A percentile compares a stretch with the other conserved stretches of the same genome.
These are phyloP conservation scores for Breviolum minutum DNA, from an alignment of 73 alveolate genomes.

Conservation along the genomic window DNA sequence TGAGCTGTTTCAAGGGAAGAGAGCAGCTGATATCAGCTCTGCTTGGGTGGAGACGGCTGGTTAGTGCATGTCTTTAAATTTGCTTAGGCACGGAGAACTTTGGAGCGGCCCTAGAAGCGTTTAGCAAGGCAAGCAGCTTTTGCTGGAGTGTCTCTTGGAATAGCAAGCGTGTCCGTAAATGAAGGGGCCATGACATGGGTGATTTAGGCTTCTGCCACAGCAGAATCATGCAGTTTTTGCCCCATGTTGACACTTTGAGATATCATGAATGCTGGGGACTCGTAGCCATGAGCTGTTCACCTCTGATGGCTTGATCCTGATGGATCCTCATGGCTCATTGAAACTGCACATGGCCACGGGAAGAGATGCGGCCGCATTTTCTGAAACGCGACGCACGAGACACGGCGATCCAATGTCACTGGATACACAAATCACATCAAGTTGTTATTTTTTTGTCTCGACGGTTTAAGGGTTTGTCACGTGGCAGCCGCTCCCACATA, in stretches of 20 bases:
- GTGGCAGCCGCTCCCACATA: too few relatives aligned
- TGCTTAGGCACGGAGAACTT: slow-evolving; percentile 64
- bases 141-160: slow-evolving; percentile 43
- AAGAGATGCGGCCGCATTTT: neutral
- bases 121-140: slow-evolving; percentile 36
- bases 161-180: too few relatives aligned
- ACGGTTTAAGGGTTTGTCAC: too few relatives aligned
- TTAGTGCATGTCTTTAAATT: neutral
- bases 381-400: neutral
- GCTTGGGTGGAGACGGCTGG: too few relatives aligned
- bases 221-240: neutral
- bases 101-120: slow-evolving; percentile 26
- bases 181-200: too few relatives aligned
- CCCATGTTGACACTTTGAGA: neutral
- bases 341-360: neutral
- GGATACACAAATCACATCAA: neutral
- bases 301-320: neutral
- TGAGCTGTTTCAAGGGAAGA: too few relatives aligned
- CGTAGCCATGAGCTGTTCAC: neutral
- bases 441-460: neutral
- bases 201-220: too few relatives aligned
- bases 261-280: neutral
- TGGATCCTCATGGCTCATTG: neutral
- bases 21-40: too few relatives aligned
- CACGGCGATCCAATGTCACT: neutral